phyloP scores from a whole-genome alignment of 1,284 basidiomycete genomes.

The Fereydounia khargensis region DNA sequence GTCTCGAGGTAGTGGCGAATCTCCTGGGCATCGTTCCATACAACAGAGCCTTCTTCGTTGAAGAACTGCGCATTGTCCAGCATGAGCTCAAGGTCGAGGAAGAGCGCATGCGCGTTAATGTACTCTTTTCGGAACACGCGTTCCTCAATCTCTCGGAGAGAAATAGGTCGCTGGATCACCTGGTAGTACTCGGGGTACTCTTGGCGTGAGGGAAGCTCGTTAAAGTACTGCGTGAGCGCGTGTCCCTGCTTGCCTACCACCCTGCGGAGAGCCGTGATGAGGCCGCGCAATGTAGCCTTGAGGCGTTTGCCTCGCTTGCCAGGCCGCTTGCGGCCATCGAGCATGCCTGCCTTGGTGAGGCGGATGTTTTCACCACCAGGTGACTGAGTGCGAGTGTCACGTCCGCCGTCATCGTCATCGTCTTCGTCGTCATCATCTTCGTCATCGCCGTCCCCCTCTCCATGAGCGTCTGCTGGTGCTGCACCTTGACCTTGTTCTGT shows the following conservation, averaged over 20 bases:
- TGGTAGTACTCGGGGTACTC: constrained; percentile 54
- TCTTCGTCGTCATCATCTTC: constrained; percentile 13
- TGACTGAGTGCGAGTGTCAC: constrained; percentile 3
- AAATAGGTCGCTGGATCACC: constrained; percentile 42
- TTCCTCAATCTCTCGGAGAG: constrained; percentile 43
- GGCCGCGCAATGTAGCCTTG: constrained; percentile 43
- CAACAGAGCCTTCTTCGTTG: constrained; percentile 37
- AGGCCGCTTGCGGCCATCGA: constrained; percentile 34
- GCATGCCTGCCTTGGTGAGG: constrained; percentile 28
- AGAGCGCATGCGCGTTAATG: constrained; percentile 44
- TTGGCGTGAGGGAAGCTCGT: constrained; percentile 39
- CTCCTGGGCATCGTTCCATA: constrained; percentile 49
- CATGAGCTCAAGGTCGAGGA: constrained; percentile 48
- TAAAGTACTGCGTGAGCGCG: constrained; percentile 34
- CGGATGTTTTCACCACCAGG: constrained; percentile 5
- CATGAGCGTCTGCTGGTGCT: not conserved
- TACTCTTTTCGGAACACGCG: constrained; percentile 39
- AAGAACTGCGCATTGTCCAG: constrained; percentile 52
- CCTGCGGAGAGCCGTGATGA: constrained; percentile 31
- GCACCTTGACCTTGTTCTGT: too few relatives aligned
- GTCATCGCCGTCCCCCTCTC: constrained; percentile 11
- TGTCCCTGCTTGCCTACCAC: constrained; percentile 14
- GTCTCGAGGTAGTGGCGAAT: constrained; percentile 43
- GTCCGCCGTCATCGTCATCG: constrained; percentile 8
- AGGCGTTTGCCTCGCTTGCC: constrained; percentile 49